phyloP scores from a whole-genome alignment of 768 basidiomycete genomes.

The Tricholoma bakamatsutake region DNA sequence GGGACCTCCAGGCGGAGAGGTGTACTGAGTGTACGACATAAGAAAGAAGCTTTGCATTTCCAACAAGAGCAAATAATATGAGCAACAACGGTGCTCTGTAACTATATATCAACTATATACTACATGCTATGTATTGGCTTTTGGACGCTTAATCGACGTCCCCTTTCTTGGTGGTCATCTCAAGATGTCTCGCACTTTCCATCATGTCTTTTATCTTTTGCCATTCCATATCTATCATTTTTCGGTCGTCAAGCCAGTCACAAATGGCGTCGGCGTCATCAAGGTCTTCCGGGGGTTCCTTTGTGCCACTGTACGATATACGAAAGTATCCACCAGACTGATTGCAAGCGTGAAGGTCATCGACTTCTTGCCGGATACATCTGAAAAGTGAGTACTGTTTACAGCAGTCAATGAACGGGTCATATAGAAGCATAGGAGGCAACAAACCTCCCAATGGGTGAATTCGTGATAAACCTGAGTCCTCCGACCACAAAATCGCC shows the following conservation, averaged over 20 bases:
- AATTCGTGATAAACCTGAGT: conserved; percentile 65
- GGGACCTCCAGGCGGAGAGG: conserved; percentile 18
- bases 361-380: conserved; percentile 50
- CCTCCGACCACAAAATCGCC: conserved; percentile 74
- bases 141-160: conserved; percentile 36
- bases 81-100: too few relatives aligned
- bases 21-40: conserved; percentile 21
- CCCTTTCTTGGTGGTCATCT: conserved; percentile 41
- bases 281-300: conserved; percentile 59
- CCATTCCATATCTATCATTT: conserved; percentile 66
- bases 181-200: conserved; percentile 65
- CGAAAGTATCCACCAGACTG: conserved; percentile 46
- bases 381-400: conserved; percentile 63
- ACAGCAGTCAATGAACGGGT: conserved; percentile 8
- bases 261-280: conserved; percentile 72
- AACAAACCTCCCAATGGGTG: conserved; percentile 77
- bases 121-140: too few relatives aligned
- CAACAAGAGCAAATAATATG: conserved; percentile 2
- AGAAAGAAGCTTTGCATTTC: background rate
- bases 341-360: conserved; percentile 36
- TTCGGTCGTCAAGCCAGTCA: conserved; percentile 73
- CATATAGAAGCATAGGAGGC: background rate
- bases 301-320: conserved; percentile 48
- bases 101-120: too few relatives aligned
- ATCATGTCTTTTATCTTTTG: conserved; percentile 65